Evolutionary conservation across 1,139 yeast genomes (phyloP).

Genomic region (Candida mesenterica): DNA sequence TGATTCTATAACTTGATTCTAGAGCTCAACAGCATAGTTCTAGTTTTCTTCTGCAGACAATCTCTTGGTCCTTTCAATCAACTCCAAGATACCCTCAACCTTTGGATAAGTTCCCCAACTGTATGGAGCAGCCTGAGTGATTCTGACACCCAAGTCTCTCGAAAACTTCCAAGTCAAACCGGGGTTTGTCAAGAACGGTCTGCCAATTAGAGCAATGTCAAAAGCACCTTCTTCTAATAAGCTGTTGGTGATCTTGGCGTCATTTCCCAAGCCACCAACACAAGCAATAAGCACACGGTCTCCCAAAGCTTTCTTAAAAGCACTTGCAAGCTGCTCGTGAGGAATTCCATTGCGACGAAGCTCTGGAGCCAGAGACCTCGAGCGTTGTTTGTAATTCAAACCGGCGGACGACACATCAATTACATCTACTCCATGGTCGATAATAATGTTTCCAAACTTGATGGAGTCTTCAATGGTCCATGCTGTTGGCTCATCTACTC

Average conservation of each 20-base stretch:
- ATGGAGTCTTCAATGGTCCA: slow-evolving; percentile 51
- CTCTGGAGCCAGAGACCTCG: neutral
- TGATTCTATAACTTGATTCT: no score
- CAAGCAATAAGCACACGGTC: slow-evolving; percentile 41
- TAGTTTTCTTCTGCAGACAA: slow-evolving; percentile 3
- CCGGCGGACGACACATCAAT: slow-evolving; percentile 61
- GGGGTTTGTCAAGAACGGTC: slow-evolving; percentile 47
- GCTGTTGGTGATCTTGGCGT: slow-evolving; percentile 32
- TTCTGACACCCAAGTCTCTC: slow-evolving; percentile 41
- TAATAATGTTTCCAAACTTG: slow-evolving; percentile 38
- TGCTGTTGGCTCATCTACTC: slow-evolving; percentile 31
- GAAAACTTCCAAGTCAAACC: slow-evolving; percentile 52
- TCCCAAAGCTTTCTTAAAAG: slow-evolving; percentile 44
- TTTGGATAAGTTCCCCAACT: slow-evolving; percentile 23
- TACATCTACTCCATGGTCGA: slow-evolving; percentile 48
- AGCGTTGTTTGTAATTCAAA: slow-evolving; percentile 24
- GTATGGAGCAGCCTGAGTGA: slow-evolving; percentile 39
- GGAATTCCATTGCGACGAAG: slow-evolving; percentile 6
- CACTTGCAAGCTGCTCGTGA: slow-evolving; percentile 39
- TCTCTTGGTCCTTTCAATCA: slow-evolving; percentile 8
- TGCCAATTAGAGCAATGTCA: slow-evolving; percentile 49
- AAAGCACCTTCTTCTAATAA: slow-evolving; percentile 39
- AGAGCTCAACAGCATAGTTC: no score
- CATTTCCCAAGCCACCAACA: slow-evolving; percentile 44
- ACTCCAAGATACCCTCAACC: slow-evolving; percentile 7